Conservation (phyloP, 805 yeast species). For the Wickerhamomyces subpelliculosus region DNA sequence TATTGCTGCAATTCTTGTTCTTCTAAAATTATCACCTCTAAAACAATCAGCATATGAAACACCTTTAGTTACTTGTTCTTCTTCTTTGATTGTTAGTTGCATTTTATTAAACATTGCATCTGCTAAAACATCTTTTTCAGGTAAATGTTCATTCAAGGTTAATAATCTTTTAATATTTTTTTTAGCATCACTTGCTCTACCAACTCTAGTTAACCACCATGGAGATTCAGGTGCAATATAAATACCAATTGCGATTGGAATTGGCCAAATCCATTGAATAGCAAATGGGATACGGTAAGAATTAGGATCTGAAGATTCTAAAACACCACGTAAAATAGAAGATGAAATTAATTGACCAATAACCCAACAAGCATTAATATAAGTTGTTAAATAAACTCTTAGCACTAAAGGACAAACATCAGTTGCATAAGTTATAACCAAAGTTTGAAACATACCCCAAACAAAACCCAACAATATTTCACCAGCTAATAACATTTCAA, state of each 20-base stretch:
- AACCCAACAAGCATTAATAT: constrained; percentile 33
- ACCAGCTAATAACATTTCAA: constrained; percentile 32
- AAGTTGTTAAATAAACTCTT: constrained; percentile 34
- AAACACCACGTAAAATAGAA: constrained; percentile 39
- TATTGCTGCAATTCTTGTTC: constrained; percentile 34
- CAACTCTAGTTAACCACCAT: constrained; percentile 44
- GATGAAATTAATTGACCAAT: constrained; percentile 50
- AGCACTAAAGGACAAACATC: constrained; percentile 36
- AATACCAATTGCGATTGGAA: constrained; percentile 36
- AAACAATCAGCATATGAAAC: constrained; percentile 34
- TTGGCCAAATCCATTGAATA: constrained; percentile 55
- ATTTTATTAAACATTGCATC: constrained; percentile 28
- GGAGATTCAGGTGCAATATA: constrained; percentile 52
- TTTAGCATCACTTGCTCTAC: constrained; percentile 35
- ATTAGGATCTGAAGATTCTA: constrained; percentile 19
- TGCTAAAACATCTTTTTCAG: constrained; percentile 14
- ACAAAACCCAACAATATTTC: constrained; percentile 35
- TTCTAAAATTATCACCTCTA: constrained; percentile 33
- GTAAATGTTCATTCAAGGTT: constrained; percentile 4
- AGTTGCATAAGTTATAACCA: constrained; percentile 33
- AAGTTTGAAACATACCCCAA: constrained; percentile 35
- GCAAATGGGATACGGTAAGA: constrained; percentile 52
- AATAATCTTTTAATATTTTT: constrained; percentile 21
- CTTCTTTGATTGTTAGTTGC: constrained; percentile 24
- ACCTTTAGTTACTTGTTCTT: constrained; percentile 28